Evolutionary conservation across 139 green algal genomes (phyloP).

Genomic region (Asterochloris erici): DNA sequence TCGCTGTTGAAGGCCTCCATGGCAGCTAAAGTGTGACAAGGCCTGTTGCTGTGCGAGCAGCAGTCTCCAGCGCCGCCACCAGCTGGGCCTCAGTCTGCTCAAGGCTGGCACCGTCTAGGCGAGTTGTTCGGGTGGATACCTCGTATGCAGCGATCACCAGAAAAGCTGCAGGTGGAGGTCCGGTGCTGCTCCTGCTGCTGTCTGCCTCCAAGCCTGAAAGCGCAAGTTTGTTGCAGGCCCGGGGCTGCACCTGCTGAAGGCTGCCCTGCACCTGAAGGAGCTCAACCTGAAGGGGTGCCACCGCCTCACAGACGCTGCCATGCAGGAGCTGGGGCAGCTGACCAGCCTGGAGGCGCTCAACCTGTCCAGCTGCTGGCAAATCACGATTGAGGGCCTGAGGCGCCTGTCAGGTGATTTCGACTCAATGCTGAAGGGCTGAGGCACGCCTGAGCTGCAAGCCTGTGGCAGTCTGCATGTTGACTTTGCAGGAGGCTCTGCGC

Average conservation of each 20-base stretch:
- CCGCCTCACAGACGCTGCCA: conserved; percentile 24
- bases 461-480: no score
- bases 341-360: conserved; percentile 22
- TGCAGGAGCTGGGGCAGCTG: conserved; percentile 26
- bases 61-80: no score
- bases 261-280: conserved; percentile 22
- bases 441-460: no score
- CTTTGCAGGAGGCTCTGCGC: no score
- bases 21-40: no score
- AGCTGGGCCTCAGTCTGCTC: no score
- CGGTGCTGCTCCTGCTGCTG: background rate
- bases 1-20: no score
- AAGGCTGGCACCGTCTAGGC: no score
- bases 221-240: conserved; percentile 3
- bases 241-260: conserved; percentile 11
- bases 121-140: no score
- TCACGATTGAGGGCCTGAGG: conserved; percentile 30
- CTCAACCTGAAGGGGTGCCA: conserved; percentile 56
- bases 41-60: no score
- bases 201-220: background rate
- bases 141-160: background rate
- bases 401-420: conserved; percentile 18
- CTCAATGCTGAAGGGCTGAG: no score
- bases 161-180: background rate
- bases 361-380: conserved; percentile 52